Evolutionary conservation across 1,139 yeast species (phyloP), one percentile per base, ranked within the genome.

Genomic region (Pichia norvegensis): DNA sequence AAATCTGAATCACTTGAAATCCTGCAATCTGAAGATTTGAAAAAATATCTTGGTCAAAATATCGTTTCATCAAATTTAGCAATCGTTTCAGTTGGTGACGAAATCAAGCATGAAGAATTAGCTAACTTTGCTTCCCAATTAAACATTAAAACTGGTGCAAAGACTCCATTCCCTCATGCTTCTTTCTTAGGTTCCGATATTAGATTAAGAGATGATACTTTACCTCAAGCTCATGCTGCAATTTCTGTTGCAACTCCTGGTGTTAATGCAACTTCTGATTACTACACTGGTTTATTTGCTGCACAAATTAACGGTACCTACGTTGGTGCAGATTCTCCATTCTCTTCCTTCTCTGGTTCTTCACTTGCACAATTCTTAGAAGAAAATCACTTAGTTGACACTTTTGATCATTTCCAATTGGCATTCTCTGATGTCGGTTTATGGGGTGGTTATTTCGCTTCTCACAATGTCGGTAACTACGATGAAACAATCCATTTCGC

Each of bases 191-290:
- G 95, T 62, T 83, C 92, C 45, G 94, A 85, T 67, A 80, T 83
- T 56, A 80, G 88, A 76, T 70, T 83, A 73, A 82, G 95, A 79
- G 95, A 85, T 63, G 95, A 85, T 67, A 84, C 88, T 57, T 65
- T 81, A 65, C 86, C 90, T 64, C 77, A 79, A 66, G 92, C 92
- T 50, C 81, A 82, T 73, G 72, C 83, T 57, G 69, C 88, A 49
- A 72, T 85, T 57, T 87, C 86, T 50, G 90, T 74, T 50, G 74
- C 78, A 61, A 87, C 87, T 69, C 90, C 82, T 67, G 71, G 81
- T 42, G 52, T 73, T 42, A 20, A 27, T 10, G 62, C 61, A 52
- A 79, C 90, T 47, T 79, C 83, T 55, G 76, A 81, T 59, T 81
- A 73, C 70, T 75, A 74, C 67, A 76, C 78, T 51, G 81, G 90